Conservation (phyloP, 1,284 basidiomycete species). For the Ganoderma lucidum region DNA sequence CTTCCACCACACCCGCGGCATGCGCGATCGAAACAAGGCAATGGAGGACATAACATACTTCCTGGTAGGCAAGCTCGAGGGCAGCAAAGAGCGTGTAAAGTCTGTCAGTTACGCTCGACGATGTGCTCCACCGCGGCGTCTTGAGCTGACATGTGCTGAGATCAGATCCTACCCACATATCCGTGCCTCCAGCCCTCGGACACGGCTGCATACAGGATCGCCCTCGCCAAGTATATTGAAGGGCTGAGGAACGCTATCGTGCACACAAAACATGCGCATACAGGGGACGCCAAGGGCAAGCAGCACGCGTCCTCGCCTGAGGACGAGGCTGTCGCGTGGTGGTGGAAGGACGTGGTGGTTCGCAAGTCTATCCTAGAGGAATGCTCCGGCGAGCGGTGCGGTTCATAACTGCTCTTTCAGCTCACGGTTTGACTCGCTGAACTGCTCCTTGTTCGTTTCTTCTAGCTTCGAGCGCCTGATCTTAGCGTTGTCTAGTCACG, state of each 20-base stretch:
- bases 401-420: constrained; percentile 2
- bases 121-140: not conserved
- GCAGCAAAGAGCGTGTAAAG: constrained; percentile 43
- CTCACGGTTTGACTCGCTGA: not conserved
- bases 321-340: constrained; percentile 43
- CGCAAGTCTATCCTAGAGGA: constrained; percentile 62
- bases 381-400: constrained; percentile 58
- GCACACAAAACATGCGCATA: constrained; percentile 35
- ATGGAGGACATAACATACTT: constrained; percentile 63
- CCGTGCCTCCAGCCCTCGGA: constrained; percentile 59
- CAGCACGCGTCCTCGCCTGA: constrained; percentile 13
- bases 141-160: not conserved
- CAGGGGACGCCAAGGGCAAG: constrained; percentile 28
- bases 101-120: constrained; percentile 38
- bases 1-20: constrained; percentile 53
- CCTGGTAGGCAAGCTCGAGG: constrained; percentile 54
- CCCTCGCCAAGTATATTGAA: constrained; percentile 59
- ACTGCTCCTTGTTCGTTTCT: not conserved
- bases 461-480: constrained; percentile 58
- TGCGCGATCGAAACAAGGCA: constrained; percentile 56
- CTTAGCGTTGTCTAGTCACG: constrained; percentile 59
- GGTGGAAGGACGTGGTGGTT: constrained; percentile 63
- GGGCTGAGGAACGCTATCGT: constrained; percentile 48
- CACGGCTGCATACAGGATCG: constrained; percentile 55
- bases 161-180: constrained; percentile 55